phyloP scores from a whole-genome alignment of 176 grass and related monocot species.

The Raddia guianensis region DNA sequence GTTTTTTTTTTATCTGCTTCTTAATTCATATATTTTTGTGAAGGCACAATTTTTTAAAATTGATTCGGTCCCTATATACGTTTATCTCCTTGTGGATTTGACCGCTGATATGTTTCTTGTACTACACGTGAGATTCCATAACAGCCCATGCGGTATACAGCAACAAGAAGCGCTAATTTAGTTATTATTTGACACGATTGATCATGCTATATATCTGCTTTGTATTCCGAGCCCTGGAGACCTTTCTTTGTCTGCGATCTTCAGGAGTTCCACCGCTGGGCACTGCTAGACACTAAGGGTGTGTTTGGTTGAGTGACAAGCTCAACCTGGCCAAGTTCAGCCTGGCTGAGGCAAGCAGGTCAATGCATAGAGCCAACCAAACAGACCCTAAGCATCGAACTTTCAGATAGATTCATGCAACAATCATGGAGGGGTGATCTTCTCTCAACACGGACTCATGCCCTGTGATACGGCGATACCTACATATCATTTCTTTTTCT shows the following conservation, averaged over 20 bases:
- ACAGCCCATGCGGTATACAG: neutral
- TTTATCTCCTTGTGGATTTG: conserved; percentile 1
- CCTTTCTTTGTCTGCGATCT: neutral
- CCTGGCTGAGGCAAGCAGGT: no score
- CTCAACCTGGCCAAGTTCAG: no score
- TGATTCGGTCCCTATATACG: neutral
- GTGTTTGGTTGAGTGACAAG: no score
- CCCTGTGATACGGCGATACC: neutral
- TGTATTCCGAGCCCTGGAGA: neutral
- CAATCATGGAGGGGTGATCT: neutral
- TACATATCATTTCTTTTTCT: no score
- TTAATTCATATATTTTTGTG: neutral
- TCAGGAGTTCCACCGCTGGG: neutral
- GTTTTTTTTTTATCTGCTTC: conserved; percentile 8
- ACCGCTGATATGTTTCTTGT: conserved; percentile 23
- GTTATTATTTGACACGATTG: neutral
- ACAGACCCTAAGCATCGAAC: neutral
- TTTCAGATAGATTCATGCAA: neutral
- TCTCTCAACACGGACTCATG: conserved; percentile 39
- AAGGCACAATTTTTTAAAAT: neutral
- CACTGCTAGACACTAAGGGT: neutral
- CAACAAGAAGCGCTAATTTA: conserved; percentile 26
- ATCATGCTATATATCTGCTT: conserved; percentile 14
- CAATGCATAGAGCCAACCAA: no score
- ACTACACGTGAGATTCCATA: neutral